Base-by-base conservation (phyloP, 805 yeast genomes). In the Jamesozyma spencerorum region DNA sequence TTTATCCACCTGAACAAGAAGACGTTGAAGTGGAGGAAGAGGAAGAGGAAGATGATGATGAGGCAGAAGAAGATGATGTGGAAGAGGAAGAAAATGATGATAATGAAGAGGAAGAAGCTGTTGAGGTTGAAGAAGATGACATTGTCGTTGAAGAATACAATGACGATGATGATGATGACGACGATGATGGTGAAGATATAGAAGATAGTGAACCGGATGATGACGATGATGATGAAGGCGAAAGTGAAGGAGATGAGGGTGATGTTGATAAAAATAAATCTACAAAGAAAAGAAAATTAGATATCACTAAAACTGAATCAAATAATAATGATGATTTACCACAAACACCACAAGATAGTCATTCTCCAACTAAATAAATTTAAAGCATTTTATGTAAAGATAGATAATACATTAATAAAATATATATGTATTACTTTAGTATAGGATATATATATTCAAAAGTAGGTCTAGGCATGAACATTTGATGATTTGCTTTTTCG, bases 1-100 rank as follows among this genome's bases (percentile, higher is more conserved):
- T 79, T 39, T 82, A 74, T 50, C 94, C 90, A 11, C 92, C 92
- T 2, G 86, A 81, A 48, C 85, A 81, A 51, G 76, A 71, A 5
- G 85, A 75, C 32, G 80, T 71, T 1, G 79, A 72, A 35, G 72
- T 73, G 19, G 79, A 70, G 2, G 85, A 75, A 7, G 82, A 74
- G 12, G 83, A 77, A n/a, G 76, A 75, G 3, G 84, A 75, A 13
- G 82, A 75, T 4, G 76, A 69, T 0, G 81, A 71, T 2, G 82
- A 71, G 2, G 77, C 70, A 2, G 78, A 67, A 3, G 80, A 70
- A 1, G 78, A 66, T 5, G 75, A 64, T 1, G 71, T 60, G 2
- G 71, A 64, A 10, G 72, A 53, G 1, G 75, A 63, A 2, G 75
- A 58, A 2, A 75, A 62, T 1, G 74, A 63, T 0, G 76, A 69